Conservation (phyloP, 1,139 yeast genomes). For the Arxiozyma heterogenica region DNA sequence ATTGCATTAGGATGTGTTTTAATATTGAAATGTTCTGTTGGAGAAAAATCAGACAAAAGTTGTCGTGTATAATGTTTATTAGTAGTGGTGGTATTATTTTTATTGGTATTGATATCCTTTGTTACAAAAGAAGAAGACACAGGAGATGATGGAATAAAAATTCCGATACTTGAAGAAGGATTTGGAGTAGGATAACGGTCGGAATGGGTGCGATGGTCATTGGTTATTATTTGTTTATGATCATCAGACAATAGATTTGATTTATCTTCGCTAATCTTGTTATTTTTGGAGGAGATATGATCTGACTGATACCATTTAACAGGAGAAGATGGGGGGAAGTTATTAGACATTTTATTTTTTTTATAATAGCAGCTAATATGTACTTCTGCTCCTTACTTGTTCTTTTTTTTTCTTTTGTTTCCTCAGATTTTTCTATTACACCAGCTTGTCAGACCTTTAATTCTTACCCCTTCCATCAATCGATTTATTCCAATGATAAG, state of each 20-base stretch:
- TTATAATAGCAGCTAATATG: background rate
- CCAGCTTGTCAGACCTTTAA: background rate
- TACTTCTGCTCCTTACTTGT: background rate
- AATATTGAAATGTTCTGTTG: background rate
- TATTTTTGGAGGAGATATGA: background rate
- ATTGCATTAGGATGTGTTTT: background rate
- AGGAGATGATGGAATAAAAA: slow-evolving; percentile 36
- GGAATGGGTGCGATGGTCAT: background rate
- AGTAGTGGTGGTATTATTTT: slow-evolving; percentile 14
- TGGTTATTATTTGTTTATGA: background rate
- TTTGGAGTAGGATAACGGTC: slow-evolving; percentile 41
- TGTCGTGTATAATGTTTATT: background rate
- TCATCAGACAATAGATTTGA: background rate
- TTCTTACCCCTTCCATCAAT: background rate
- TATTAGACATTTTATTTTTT: background rate
- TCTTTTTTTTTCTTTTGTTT: too few relatives aligned
- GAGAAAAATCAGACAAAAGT: background rate
- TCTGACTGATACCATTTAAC: background rate
- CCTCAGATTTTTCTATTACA: background rate
- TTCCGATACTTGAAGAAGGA: slow-evolving; percentile 45
- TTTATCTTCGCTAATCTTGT: background rate
- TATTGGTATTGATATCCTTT: slow-evolving; percentile 33
- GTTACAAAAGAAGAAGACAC: background rate
- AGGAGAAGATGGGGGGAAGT: slow-evolving; percentile 6
- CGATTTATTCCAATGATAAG: background rate